These are phyloP conservation scores for Hemisphaericaspora nanyangensis DNA, from an alignment of 805 yeast genomes.

Conservation along the genomic window DNA sequence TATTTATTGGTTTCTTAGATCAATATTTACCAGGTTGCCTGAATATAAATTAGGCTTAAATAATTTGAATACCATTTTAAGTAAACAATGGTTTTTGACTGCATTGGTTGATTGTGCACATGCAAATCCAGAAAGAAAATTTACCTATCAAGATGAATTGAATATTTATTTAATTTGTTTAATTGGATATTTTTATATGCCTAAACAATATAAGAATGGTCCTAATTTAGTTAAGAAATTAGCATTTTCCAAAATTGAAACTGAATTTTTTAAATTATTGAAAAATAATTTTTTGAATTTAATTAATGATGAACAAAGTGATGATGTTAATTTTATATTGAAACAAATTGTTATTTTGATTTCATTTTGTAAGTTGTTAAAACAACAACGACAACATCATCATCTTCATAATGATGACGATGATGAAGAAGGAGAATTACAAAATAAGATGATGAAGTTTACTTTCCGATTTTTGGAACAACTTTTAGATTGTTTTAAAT, in stretches of 20 bases:
- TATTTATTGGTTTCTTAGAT: constrained; percentile 51
- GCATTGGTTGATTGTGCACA: constrained; percentile 19
- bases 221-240: constrained; percentile 19
- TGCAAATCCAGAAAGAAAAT: constrained; percentile 11
- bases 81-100: constrained; percentile 32
- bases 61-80: constrained; percentile 40
- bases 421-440: constrained; percentile 1
- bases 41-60: constrained; percentile 43
- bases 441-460: constrained; percentile 9
- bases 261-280: constrained; percentile 18
- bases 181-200: constrained; percentile 41
- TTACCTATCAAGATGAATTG: constrained; percentile 12
- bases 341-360: constrained; percentile 23
- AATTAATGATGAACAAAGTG: constrained; percentile 7
- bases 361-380: constrained; percentile 15
- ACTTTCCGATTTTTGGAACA: constrained; percentile 19
- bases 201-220: constrained; percentile 23
- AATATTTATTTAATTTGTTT: constrained; percentile 30
- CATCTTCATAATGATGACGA: too few species aligned
- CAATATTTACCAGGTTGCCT: constrained; percentile 50
- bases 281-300: constrained; percentile 10
- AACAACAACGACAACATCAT: not conserved
- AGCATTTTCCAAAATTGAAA: constrained; percentile 20
- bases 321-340: constrained; percentile 14
- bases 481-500: constrained; percentile 11